Evolutionary conservation across 1,284 basidiomycete species (phyloP), one percentile per base, ranked within the genome.

Genomic region (Leccinum holopus): DNA sequence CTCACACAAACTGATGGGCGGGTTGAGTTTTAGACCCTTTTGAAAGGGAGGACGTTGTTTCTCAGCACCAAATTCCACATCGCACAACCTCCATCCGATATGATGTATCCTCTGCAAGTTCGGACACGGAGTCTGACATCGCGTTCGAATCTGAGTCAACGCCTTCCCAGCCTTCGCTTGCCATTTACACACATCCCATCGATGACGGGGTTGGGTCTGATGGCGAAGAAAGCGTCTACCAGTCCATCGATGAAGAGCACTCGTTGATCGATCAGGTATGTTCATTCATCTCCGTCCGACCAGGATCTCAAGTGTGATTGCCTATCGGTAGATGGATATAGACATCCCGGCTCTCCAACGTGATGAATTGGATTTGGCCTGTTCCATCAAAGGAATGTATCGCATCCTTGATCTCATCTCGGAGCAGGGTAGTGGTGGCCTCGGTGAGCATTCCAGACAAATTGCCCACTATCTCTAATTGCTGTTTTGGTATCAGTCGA

Each of bases 321-420:
- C 18, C 51, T 5, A 58, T 64, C 47, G 28, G 5, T 56, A 71
- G 71, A 73, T 73, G 68, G 67, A 67, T 35, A 18, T 73, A 14
- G 68, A 70, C 3, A 1, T 6, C 12, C 39, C 41, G 1, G 44
- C 47, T 47, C 44, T 47, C 1, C 64, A 59, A 35, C 62, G 9
- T 3, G 68, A 73, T 30, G 65, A 61, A 51, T 57, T 69, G 14
- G 71, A 78, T 61, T 61, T 79, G 47, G 66, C 68, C 7, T 58
- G 66, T 41, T 66, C 68, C 0, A 70, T 84, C 64, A 69, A 71
- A 35, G 80, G 79, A 1, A 73, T 84, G 73, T 83, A 82, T 70
- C 76, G 84, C 5, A 78, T 86, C 30, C 73, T 86, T 14, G 82
- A 86, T 61, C 73, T 85, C 5, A 79, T 84, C 59, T 77, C 73